These are phyloP conservation scores for Isochrysis galbana DNA, from an alignment of 78 protist species.

Conservation along the genomic window DNA sequence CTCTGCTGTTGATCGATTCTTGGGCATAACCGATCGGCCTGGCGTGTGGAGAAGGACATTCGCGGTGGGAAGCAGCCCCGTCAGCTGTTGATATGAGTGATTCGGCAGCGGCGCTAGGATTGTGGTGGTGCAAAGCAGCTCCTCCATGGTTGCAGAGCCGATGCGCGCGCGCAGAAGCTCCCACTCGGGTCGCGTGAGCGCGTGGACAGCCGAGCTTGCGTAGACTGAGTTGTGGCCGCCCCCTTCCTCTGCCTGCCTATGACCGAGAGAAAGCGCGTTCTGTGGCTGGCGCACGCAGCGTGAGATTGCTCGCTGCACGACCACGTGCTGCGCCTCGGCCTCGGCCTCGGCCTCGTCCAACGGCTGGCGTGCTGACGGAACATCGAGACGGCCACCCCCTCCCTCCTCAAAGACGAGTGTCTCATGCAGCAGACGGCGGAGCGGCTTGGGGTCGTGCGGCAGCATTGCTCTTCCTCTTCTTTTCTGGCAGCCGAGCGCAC, in stretches of 20 bases:
- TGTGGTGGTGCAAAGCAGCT: neutral
- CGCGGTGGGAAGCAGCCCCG: neutral
- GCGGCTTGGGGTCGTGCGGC: neutral
- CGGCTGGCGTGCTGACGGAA: too few species aligned
- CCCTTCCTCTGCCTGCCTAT: neutral
- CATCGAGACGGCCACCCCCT: neutral
- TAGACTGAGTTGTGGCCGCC: neutral
- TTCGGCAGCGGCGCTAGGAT: neutral
- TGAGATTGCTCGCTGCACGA: neutral
- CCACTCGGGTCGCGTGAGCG: neutral
- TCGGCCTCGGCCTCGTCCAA: neutral
- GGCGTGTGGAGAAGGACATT: too few species aligned
- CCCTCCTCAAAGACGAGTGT: neutral
- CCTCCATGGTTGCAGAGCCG: neutral
- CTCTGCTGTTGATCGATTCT: too few species aligned
- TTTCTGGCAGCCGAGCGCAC: neutral
- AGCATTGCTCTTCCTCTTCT: neutral
- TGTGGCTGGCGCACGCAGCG: neutral
- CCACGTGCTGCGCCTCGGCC: neutral
- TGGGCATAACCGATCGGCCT: too few species aligned
- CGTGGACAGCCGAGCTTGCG: neutral
- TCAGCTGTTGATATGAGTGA: neutral
- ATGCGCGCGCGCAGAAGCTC: neutral
- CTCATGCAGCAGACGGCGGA: neutral
- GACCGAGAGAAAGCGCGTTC: neutral